Percentiles rank a stretch among this genome's conserved stretches.
Conservation (phyloP, 768 basidiomycete genomes). For the Amanita muscaria region DNA sequence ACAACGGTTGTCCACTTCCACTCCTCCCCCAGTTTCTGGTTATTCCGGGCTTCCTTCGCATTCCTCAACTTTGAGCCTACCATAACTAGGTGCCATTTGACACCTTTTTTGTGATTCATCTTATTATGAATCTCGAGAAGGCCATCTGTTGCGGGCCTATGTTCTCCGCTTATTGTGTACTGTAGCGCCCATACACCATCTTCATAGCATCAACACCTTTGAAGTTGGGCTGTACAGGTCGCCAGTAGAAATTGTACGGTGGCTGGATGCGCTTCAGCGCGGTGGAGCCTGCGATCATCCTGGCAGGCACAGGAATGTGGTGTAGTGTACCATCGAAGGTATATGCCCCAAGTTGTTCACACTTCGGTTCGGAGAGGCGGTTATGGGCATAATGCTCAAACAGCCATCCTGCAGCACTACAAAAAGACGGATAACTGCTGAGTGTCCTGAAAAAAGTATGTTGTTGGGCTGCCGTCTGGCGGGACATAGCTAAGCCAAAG, state of each 20-base stretch:
- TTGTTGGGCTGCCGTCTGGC: constrained; percentile 8
- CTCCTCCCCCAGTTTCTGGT: constrained; percentile 5
- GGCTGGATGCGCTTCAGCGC: constrained; percentile 6
- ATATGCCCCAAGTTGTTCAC: constrained; percentile 4
- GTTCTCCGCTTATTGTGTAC: constrained; percentile 2
- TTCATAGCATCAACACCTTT: constrained; percentile 6
- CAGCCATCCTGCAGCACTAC: constrained; percentile 7
- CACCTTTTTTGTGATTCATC: constrained; percentile 6
- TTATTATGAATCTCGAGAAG: constrained; percentile 6
- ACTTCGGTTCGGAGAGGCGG: constrained; percentile 6
- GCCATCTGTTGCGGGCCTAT: constrained; percentile 4
- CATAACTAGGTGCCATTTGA: constrained; percentile 8
- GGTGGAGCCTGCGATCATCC: constrained; percentile 1
- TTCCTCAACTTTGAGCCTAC: constrained; percentile 5
- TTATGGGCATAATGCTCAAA: constrained; percentile 11
- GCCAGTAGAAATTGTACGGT: constrained; percentile 6
- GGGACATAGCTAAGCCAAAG: constrained; percentile 8
- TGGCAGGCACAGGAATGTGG: constrained; percentile 6
- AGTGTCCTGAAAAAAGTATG: constrained; percentile 4
- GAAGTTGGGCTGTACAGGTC: constrained; percentile 10
- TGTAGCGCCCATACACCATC: constrained; percentile 7
- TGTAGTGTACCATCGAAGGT: constrained; percentile 1
- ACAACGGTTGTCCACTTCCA: constrained; percentile 2
- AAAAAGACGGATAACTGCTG: constrained; percentile 5
- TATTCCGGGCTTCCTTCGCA: constrained; percentile 6